Percentiles rank a stretch among this genome's conserved stretches.
Evolutionary conservation across 352 stramenopile species (phyloP).

Genomic region (Phytophthora uliginosa): DNA sequence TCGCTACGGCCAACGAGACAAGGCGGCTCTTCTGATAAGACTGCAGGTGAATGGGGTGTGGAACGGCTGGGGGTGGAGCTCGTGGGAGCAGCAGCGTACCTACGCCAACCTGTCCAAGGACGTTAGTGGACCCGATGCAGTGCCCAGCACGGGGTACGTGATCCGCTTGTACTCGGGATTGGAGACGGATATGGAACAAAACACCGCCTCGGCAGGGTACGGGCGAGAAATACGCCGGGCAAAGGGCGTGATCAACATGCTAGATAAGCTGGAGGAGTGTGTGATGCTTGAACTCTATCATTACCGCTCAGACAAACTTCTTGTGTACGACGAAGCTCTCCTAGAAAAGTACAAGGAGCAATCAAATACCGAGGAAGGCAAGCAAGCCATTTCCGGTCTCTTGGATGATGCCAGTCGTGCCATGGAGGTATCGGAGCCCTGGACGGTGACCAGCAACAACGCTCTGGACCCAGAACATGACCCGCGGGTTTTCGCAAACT

Average conservation of each 20-base stretch:
- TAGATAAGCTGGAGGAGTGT: conserved; percentile 51
- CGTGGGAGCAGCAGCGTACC: conserved; percentile 51
- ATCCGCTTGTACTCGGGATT: conserved; percentile 60
- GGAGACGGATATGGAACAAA: conserved; percentile 32
- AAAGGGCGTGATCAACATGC: conserved; percentile 48
- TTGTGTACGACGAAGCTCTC: conserved; percentile 40
- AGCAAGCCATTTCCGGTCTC: conserved; percentile 17
- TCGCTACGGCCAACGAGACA: conserved; percentile 62
- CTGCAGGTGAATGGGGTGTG: conserved; percentile 53
- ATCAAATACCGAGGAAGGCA: neutral
- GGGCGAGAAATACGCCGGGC: conserved; percentile 59
- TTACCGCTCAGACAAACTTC: conserved; percentile 33
- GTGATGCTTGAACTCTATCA: conserved; percentile 51
- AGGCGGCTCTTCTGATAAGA: conserved; percentile 55
- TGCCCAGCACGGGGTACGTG: conserved; percentile 55
- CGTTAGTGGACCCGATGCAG: conserved; percentile 26
- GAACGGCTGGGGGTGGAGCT: conserved; percentile 58
- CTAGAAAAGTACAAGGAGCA: conserved; percentile 24
- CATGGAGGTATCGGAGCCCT: conserved; percentile 29
- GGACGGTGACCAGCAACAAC: conserved; percentile 37
- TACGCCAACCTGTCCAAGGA: conserved; percentile 53
- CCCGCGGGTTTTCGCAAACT: conserved; percentile 46
- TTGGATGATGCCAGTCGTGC: conserved; percentile 44
- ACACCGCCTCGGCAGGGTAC: conserved; percentile 36
- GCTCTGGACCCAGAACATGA: conserved; percentile 24